phyloP scores from a whole-genome alignment of 805 yeast genomes.

The Myxozyma neglecta region DNA sequence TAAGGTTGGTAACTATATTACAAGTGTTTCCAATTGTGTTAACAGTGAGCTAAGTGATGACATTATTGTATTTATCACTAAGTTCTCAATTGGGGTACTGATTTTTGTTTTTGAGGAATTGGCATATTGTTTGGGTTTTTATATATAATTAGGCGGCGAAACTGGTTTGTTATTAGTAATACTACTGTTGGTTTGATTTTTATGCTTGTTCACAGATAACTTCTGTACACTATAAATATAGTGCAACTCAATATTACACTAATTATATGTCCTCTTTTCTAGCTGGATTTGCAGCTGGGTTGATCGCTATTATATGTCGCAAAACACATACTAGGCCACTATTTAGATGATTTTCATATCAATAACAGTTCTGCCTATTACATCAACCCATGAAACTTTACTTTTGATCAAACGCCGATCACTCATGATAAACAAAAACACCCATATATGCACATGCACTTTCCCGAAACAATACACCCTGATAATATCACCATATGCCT shows the following conservation, averaged over 20 bases:
- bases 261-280: not conserved
- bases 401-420: constrained; percentile 7
- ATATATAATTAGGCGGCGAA: constrained; percentile 1
- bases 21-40: no score
- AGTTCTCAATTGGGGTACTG: not conserved
- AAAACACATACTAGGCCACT: not conserved
- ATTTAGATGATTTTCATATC: not conserved
- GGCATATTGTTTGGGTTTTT: not conserved
- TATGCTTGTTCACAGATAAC: not conserved
- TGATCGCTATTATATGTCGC: not conserved
- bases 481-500: constrained; percentile 4
- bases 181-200: not conserved
- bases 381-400: constrained; percentile 13
- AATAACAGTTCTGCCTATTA: constrained; percentile 3
- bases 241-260: not conserved
- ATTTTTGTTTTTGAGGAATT: not conserved
- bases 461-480: constrained; percentile 23
- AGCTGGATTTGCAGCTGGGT: not conserved
- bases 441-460: constrained; percentile 25
- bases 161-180: not conserved
- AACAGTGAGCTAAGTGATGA: no score
- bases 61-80: not conserved
- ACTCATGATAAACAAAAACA: constrained; percentile 21
- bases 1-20: not conserved
- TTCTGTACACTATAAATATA: not conserved